Conservation (phyloP, 163 green algal species). For the Chlamydomonas reinhardtii region DNA sequence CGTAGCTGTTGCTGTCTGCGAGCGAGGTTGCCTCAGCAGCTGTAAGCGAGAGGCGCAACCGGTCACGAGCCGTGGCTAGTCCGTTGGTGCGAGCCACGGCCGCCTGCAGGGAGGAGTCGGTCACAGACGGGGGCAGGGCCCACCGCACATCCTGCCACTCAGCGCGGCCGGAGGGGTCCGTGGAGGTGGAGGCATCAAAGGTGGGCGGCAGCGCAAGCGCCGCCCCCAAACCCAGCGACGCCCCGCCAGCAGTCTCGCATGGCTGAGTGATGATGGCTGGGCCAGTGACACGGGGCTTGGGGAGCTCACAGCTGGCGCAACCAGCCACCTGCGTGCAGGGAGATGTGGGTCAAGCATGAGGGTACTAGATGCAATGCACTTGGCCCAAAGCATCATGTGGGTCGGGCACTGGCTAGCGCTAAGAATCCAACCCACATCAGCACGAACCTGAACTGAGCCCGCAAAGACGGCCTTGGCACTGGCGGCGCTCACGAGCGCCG, state of each 20-base stretch:
- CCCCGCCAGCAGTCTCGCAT: neutral
- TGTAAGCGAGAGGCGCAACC: neutral
- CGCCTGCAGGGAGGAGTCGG: neutral
- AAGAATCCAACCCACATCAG: too few species aligned
- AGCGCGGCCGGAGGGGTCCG: neutral
- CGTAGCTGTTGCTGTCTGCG: neutral
- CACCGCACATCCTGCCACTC: neutral
- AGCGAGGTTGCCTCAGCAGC: neutral
- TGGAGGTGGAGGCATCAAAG: conserved; percentile 16
- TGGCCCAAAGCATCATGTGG: too few species aligned
- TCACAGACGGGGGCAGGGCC: neutral
- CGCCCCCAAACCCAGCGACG: neutral
- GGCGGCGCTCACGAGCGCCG: too few species aligned
- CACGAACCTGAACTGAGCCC: too few species aligned
- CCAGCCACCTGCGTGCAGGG: neutral
- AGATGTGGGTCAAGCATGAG: neutral
- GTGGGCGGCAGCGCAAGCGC: neutral
- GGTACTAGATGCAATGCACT: too few species aligned
- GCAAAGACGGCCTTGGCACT: too few species aligned
- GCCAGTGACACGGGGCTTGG: neutral
- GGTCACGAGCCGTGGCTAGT: neutral
- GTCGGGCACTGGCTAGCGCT: too few species aligned
- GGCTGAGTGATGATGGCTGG: neutral
- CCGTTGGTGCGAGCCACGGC: conserved; percentile 9
- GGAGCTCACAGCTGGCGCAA: neutral